A percentile compares a stretch with the other conserved stretches of the same genome.
Conservation (phyloP, 352 stramenopile species). For the Globisporangium cylindrosporum region DNA sequence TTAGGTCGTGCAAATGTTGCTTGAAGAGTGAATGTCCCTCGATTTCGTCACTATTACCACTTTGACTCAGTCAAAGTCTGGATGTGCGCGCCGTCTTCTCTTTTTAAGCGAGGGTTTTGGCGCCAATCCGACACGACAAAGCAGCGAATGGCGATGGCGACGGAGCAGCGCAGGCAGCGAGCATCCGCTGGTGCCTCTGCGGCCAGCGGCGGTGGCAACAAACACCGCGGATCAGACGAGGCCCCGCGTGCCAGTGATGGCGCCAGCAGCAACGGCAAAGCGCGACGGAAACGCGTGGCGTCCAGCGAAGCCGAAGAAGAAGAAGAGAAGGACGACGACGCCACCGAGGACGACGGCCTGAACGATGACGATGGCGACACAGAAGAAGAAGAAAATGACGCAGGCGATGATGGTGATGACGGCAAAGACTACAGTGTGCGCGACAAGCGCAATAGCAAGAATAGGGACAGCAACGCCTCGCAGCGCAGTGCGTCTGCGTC, state of each 20-base stretch:
- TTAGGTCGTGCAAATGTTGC: too few species aligned
- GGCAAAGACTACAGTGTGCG: constrained; percentile 11
- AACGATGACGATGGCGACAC: constrained; percentile 1
- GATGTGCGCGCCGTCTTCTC: too few species aligned
- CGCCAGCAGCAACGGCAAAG: constrained; percentile 1
- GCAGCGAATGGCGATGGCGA: constrained; percentile 7
- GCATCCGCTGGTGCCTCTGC: background rate
- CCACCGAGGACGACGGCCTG: constrained; percentile 12
- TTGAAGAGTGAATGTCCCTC: too few species aligned
- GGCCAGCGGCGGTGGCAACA: background rate
- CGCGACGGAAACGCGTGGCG: constrained; percentile 4
- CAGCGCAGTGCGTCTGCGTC: background rate
- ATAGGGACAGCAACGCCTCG: background rate
- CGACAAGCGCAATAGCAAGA: background rate
- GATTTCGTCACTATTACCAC: too few species aligned
- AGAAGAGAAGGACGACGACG: constrained; percentile 33
- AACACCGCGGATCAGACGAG: constrained; percentile 5
- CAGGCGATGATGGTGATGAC: constrained; percentile 2
- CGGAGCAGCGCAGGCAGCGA: constrained; percentile 7
- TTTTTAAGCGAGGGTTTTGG: background rate
- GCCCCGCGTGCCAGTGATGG: background rate
- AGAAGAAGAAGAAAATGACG: constrained; percentile 19
- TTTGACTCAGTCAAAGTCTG: too few species aligned
- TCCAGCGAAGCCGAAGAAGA: constrained; percentile 4
- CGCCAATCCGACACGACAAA: background rate